A percentile compares a stretch with the other conserved stretches of the same genome.
Evolutionary conservation across 2,329 filamentous ascomycete species (phyloP).

Genomic region (Teratosphaeria viscida): DNA sequence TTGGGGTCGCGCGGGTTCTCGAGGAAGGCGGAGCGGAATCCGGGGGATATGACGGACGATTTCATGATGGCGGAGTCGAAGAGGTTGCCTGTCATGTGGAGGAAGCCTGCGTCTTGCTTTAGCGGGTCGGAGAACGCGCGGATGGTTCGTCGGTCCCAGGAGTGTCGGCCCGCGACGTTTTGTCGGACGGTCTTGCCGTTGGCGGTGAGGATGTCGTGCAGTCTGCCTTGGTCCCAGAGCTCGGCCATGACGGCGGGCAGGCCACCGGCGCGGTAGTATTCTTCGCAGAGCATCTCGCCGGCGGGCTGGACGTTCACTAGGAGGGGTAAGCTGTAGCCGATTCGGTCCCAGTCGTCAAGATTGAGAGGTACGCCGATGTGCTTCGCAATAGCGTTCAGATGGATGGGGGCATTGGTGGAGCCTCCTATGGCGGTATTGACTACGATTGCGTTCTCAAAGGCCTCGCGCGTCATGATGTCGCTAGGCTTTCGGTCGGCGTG

Average conservation of each 20-base stretch:
- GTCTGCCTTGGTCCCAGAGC: slow-evolving; percentile 38
- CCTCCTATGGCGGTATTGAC: slow-evolving; percentile 47
- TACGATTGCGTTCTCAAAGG: slow-evolving; percentile 48
- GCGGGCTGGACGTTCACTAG: slow-evolving; percentile 47
- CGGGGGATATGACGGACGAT: slow-evolving; percentile 18
- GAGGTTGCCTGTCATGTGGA: slow-evolving; percentile 20
- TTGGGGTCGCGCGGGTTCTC: slow-evolving; percentile 15
- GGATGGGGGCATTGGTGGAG: slow-evolving; percentile 48
- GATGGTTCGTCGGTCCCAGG: slow-evolving; percentile 43
- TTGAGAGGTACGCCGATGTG: slow-evolving; percentile 42
- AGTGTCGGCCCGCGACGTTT: slow-evolving; percentile 35
- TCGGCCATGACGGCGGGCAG: slow-evolving; percentile 45
- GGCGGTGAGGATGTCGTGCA: slow-evolving; percentile 37
- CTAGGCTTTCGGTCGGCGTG: slow-evolving; percentile 30
- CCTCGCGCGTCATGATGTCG: slow-evolving; percentile 45
- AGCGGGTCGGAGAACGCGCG: slow-evolving; percentile 36
- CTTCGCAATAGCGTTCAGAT: slow-evolving; percentile 45
- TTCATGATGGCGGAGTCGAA: slow-evolving; percentile 25
- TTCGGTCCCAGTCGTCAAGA: slow-evolving; percentile 44
- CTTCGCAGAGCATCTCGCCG: slow-evolving; percentile 43
- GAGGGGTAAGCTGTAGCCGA: slow-evolving; percentile 42
- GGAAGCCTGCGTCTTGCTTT: slow-evolving; percentile 41
- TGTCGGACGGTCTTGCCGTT: slow-evolving; percentile 38
- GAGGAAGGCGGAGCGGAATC: slow-evolving; percentile 19
- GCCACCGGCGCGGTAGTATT: slow-evolving; percentile 45